Evolutionary conservation across 2,329 filamentous ascomycete genomes (phyloP).

Genomic region (Clonostachys byssicola): DNA sequence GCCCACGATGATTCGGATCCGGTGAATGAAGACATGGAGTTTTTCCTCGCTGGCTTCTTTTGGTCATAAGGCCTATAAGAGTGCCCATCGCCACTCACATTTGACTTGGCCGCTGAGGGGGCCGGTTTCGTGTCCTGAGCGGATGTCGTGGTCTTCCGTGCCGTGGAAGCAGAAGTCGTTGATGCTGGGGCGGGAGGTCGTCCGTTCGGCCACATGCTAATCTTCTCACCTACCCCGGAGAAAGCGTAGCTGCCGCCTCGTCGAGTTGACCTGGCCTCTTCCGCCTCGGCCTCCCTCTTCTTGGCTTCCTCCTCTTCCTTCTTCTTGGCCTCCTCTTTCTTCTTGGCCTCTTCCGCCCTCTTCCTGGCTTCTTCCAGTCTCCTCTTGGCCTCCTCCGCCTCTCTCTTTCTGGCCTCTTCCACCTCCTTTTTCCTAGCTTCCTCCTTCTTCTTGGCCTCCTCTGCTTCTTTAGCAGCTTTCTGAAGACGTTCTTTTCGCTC

Average conservation of each 20-base stretch:
- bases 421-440: slow-evolving; percentile 16
- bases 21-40: slow-evolving; percentile 65
- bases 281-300: slow-evolving; percentile 22
- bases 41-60: slow-evolving; percentile 51
- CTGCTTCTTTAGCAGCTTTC: slow-evolving; percentile 15
- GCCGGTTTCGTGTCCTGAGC: slow-evolving; percentile 29
- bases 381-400: slow-evolving; percentile 33
- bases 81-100: slow-evolving; percentile 58
- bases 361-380: slow-evolving; percentile 16
- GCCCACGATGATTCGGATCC: slow-evolving; percentile 82
- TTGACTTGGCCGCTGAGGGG: slow-evolving; percentile 48
- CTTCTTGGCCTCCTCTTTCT: slow-evolving; percentile 22
- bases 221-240: slow-evolving; percentile 63
- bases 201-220: slow-evolving; percentile 65
- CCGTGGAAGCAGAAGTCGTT: slow-evolving; percentile 20
- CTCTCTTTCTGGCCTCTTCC: slow-evolving; percentile 15
- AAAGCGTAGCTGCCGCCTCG: slow-evolving; percentile 55
- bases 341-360: slow-evolving; percentile 17
- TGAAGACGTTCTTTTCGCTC: slow-evolving; percentile 20
- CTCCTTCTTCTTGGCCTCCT: slow-evolving; percentile 29
- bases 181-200: slow-evolving; percentile 35
- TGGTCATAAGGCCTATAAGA: slow-evolving; percentile 78
- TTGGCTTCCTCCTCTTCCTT: slow-evolving; percentile 19
- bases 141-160: slow-evolving; percentile 11
- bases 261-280: slow-evolving; percentile 22